Evolutionary conservation across 352 stramenopile genomes (phyloP).

Genomic region (Aphanomyces astaci): DNA sequence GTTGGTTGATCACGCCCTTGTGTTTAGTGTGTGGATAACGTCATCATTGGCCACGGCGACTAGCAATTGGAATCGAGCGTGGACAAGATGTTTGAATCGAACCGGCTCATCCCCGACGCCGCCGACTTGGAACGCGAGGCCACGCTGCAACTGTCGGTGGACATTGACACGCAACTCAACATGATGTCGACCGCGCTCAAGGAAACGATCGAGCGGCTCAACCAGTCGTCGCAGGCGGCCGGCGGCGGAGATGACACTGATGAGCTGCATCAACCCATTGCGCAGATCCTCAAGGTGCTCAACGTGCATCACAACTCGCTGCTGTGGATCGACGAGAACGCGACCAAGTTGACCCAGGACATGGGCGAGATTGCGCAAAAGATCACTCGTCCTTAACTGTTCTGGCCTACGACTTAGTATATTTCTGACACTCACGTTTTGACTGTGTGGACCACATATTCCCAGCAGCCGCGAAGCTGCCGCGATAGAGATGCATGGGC

Average conservation of each 20-base stretch:
- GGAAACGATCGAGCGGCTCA: slow-evolving; percentile 80
- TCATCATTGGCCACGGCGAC: neutral
- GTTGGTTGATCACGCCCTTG: neutral
- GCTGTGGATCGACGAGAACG: slow-evolving; percentile 76
- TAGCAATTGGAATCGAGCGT: slow-evolving; percentile 84
- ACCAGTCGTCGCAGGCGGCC: slow-evolving; percentile 63
- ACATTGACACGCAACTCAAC: slow-evolving; percentile 82
- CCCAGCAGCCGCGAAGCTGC: too few species aligned
- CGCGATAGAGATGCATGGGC: too few species aligned
- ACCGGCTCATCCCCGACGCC: slow-evolving; percentile 76
- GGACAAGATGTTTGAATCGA: slow-evolving; percentile 84
- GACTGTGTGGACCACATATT: too few species aligned
- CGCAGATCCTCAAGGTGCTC: slow-evolving; percentile 85
- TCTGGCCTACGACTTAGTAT: too few species aligned
- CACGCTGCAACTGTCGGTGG: slow-evolving; percentile 76
- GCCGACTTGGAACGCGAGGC: slow-evolving; percentile 82
- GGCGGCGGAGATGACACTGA: slow-evolving; percentile 55
- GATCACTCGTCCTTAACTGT: neutral
- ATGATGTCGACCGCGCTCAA: slow-evolving; percentile 81
- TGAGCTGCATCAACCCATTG: slow-evolving; percentile 68
- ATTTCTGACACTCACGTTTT: too few species aligned
- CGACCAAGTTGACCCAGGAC: slow-evolving; percentile 27
- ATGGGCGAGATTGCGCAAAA: slow-evolving; percentile 22
- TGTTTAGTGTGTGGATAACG: neutral
- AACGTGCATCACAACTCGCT: slow-evolving; percentile 86